Base-by-base conservation (phyloP, 805 yeast genomes). In the Saturnispora diversa region DNA sequence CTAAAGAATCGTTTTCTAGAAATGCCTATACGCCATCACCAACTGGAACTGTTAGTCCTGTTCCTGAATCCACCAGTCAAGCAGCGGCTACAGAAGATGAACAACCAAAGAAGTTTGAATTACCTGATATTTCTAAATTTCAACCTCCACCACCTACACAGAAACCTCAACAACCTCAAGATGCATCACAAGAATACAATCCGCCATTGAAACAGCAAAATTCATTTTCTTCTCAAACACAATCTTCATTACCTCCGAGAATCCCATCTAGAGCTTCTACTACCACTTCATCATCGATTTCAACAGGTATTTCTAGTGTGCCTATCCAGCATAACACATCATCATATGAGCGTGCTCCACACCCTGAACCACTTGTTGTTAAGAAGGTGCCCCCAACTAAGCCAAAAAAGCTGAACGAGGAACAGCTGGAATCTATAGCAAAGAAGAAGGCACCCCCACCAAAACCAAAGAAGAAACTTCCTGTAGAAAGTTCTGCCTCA, bases 111-210 rank as follows among this genome's bases (percentile, higher is more conserved):
- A 44, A 45, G 12, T 58, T 52, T 27, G 44, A 47, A 22, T 19
- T 56, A 25, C 51, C 53, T 20, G 59, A 58, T 31, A 50, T 50
- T 12, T 48, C 58, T 2, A 49, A 51, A 26, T 47, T 55, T 31
- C 55, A 51, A 32, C 58, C 62, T 12, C 60, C 63, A 8, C 60
- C 63, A 10, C 60, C 55, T 3, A 34, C 43, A 15, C 21, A n/a
- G n/a, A n/a, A n/a, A n/a, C n/a, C 25, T n/a, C 35, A 36, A 22
- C 29, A 23, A 23, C 16, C 13, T 8, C 22, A 25, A 21, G 13
- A n/a, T n/a, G 17, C 39, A 13, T n/a, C 16, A 17, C 21, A 31
- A 24, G 20, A 3, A 19, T 25, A 12, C 24, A 13, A 30, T 9
- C 24, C 37, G 2, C 33, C 39, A 15, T 8, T 28, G 11, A 10